Evolutionary conservation across 257 asterid genomes (phyloP), one percentile per base, ranked within the genome.

Genomic region (Gentiana macrophylla): DNA sequence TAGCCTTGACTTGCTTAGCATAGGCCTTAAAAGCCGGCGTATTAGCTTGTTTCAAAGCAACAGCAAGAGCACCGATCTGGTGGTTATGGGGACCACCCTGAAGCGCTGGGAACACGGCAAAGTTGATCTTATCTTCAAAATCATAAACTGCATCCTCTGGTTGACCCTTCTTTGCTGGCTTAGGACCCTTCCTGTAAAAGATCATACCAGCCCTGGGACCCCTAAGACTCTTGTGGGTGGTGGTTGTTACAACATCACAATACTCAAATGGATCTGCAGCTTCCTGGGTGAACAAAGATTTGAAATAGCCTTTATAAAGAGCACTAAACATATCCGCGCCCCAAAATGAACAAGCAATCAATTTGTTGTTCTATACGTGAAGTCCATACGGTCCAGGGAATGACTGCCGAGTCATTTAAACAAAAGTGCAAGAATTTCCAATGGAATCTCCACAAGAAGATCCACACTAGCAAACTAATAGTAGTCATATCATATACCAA

Each of bases 61-160:
- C 97, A 62, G 94, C 97, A 63, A 89, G 83, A 72, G 97, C 97
- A 67, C 94, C 97, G 5, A 89, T 89, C 63, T 89, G 97, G 78
- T 89, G 97, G 71, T 89, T 89, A 84, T 89, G 97, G 8, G 95
- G 95, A 50, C 97, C 95, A 9, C 97, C 97, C 82, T 89, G 95
- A 52, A 90, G 94, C 32, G 96, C 74, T 3, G 97, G 95, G 80
- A 89, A 89, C 69, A 85, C 94, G 1, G 95, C 84, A 68, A 90
- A 90, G 72, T 90, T 90, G 70, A 89, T 62, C 77, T 86, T 83
- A 86, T 89, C 95, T 78, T 89, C 97, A 35, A 89, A 89, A 50
- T 86, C 95, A 51, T 89, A 89, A 4, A 77, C 92, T 0, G 92
- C 86, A 73, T 68, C 87, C 67, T 83, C 88, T 0, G 97, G 95